phyloP scores from a whole-genome alignment of 2,329 filamentous ascomycete species.

The Fusarium anguioides region DNA sequence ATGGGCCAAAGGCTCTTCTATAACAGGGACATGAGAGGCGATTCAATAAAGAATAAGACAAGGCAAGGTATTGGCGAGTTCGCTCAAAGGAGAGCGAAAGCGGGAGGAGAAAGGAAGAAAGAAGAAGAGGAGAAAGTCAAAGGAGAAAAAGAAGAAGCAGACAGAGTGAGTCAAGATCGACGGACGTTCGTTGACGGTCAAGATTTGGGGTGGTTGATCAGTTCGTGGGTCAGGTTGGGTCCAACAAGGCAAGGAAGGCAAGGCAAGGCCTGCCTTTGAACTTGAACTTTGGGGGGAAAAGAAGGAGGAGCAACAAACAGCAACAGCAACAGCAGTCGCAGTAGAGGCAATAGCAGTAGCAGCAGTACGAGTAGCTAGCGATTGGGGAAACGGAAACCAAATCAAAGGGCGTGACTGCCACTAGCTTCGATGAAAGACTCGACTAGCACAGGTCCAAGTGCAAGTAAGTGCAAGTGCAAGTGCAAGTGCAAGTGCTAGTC shows the following conservation, averaged over 20 bases:
- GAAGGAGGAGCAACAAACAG: not conserved
- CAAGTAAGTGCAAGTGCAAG: not conserved
- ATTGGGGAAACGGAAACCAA: conserved; percentile 5
- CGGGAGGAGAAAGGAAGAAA: conserved; percentile 15
- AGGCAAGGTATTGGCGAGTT: conserved; percentile 9
- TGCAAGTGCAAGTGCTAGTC: conserved; percentile 13
- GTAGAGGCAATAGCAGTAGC: not conserved
- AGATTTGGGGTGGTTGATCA: conserved; percentile 33
- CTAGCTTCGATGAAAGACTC: conserved; percentile 16
- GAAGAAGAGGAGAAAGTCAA: conserved; percentile 26
- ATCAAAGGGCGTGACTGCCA: conserved; percentile 34
- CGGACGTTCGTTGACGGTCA: conserved; percentile 35
- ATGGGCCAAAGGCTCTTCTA: conserved; percentile 48
- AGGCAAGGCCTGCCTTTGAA: not conserved
- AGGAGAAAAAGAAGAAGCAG: conserved; percentile 29
- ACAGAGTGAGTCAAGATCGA: conserved; percentile 38
- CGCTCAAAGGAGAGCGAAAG: conserved; percentile 39
- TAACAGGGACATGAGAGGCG: conserved; percentile 51
- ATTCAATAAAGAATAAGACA: conserved; percentile 1
- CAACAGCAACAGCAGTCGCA: not conserved
- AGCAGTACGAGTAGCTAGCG: not conserved
- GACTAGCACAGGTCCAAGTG: conserved; percentile 4
- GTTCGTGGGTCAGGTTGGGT: conserved; percentile 32
- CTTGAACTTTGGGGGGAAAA: not conserved
- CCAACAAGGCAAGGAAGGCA: not conserved